Percentiles rank a stretch among this genome's conserved stretches.
Conservation (phyloP, 306 rosid genomes). For the Vachellia pachyceras region DNA sequence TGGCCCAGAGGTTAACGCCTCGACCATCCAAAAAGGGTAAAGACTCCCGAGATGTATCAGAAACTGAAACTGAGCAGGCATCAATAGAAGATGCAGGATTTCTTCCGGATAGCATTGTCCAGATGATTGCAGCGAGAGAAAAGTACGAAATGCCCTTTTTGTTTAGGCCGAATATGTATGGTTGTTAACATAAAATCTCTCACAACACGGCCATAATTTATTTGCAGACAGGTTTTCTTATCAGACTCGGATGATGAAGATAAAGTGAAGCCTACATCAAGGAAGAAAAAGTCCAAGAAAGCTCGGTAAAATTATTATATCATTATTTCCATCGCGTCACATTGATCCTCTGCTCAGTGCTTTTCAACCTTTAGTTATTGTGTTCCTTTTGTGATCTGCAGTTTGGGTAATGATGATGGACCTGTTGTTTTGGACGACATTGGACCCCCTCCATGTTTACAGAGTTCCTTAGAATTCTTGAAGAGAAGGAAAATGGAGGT, state of each 20-base stretch:
- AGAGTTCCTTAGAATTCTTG: conserved; percentile 80
- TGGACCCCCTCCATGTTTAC: conserved; percentile 65
- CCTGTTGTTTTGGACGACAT: conserved; percentile 60
- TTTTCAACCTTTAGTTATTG: not conserved
- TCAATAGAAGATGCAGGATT: conserved; percentile 52
- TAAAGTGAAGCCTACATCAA: conserved; percentile 50
- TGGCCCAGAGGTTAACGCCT: conserved; percentile 77
- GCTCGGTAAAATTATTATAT: conserved; percentile 55
- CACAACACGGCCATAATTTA: conserved; percentile 30
- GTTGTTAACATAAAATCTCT: conserved; percentile 18
- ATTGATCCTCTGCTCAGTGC: not conserved
- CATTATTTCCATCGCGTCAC: conserved; percentile 14
- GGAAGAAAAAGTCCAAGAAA: conserved; percentile 62
- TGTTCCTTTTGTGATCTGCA: conserved; percentile 47
- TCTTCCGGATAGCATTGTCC: conserved; percentile 81
- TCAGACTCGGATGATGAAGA: conserved; percentile 67
- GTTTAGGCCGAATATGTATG: conserved; percentile 16
- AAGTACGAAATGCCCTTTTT: conserved; percentile 37
- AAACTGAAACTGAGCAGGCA: conserved; percentile 44
- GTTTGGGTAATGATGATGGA: conserved; percentile 46
- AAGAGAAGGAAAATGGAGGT: conserved; percentile 72
- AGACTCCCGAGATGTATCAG: conserved; percentile 44
- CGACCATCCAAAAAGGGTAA: conserved; percentile 33
- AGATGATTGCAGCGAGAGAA: conserved; percentile 80
- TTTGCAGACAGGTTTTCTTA: conserved; percentile 63